Conservation (phyloP, 1,284 basidiomycete species). For the Omphalotus olearius region DNA sequence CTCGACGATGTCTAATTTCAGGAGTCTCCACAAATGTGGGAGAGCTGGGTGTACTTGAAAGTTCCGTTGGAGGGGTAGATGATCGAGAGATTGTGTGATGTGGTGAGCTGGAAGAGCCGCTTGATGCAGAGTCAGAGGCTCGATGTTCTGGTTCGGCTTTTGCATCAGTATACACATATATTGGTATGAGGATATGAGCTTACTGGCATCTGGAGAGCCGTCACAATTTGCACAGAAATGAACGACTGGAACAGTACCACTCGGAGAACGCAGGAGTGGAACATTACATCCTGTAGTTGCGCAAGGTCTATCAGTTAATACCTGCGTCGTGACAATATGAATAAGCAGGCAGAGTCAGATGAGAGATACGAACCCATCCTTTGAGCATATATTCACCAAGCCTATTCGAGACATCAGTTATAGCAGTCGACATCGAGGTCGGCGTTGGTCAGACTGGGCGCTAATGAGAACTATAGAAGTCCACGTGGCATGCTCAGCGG, state of each 20-base stretch:
- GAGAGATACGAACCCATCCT: conserved; percentile 57
- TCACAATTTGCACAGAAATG: conserved; percentile 66
- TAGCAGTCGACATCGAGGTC: conserved; percentile 34
- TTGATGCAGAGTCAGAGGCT: conserved; percentile 34
- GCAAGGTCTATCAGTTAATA: conserved; percentile 65
- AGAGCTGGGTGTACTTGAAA: conserved; percentile 56
- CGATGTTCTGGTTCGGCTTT: conserved; percentile 1
- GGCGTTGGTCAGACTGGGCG: not conserved
- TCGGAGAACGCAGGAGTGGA: conserved; percentile 67
- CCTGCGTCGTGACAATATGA: conserved; percentile 31
- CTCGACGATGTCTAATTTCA: conserved; percentile 59
- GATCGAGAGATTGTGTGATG: conserved; percentile 38
- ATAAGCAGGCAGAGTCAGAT: conserved; percentile 1
- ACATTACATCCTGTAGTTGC: conserved; percentile 50
- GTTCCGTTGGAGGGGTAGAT: conserved; percentile 72
- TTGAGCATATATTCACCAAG: conserved; percentile 71
- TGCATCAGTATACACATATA: no score
- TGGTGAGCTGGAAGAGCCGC: conserved; percentile 42
- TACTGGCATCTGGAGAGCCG: conserved; percentile 28
- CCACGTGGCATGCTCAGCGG: no score
- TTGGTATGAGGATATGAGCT: conserved; percentile 11
- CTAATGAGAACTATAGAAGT: no score
- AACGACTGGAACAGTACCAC: conserved; percentile 37
- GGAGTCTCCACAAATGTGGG: conserved; percentile 64
- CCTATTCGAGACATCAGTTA: conserved; percentile 48